These are phyloP conservation scores for Chaetomium tenue DNA, from an alignment of 495 filamentous ascomycete species.

Conservation along the genomic window DNA sequence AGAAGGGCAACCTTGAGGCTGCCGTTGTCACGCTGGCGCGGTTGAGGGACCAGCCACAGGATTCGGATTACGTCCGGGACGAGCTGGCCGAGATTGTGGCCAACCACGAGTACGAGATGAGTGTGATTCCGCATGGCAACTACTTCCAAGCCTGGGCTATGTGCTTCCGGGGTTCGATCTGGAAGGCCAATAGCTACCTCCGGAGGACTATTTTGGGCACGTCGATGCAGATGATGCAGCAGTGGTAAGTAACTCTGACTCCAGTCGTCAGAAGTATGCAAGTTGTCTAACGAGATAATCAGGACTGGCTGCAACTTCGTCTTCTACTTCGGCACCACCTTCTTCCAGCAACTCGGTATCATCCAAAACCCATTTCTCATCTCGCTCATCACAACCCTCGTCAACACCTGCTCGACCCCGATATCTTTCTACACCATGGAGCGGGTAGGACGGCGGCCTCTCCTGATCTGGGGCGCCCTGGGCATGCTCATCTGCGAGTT, in stretches of 20 bases:
- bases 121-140: constrained; percentile 57
- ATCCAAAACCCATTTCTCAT: constrained; percentile 77
- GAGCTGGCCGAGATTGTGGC: constrained; percentile 79
- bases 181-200: constrained; percentile 52
- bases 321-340: constrained; percentile 83
- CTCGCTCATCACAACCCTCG: constrained; percentile 72
- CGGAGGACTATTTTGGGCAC: constrained; percentile 73
- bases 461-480: constrained; percentile 71
- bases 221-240: constrained; percentile 71
- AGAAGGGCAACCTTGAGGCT: constrained; percentile 60
- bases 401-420: constrained; percentile 80
- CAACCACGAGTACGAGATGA: constrained; percentile 74
- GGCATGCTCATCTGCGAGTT: constrained; percentile 83
- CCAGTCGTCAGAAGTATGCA: too few species aligned
- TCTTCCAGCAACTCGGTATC: constrained; percentile 70
- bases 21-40: constrained; percentile 60
- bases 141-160: constrained; percentile 65
- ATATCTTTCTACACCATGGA: constrained; percentile 81
- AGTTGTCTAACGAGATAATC: constrained; percentile 22
- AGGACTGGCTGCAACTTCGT: constrained; percentile 76
- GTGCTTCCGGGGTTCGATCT: constrained; percentile 60
- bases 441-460: constrained; percentile 68
- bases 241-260: constrained; percentile 38
- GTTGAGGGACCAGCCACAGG: constrained; percentile 64
- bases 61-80: constrained; percentile 59